Evolutionary conservation across 768 basidiomycete species (phyloP).

Genomic region (Suillus brevipes): DNA sequence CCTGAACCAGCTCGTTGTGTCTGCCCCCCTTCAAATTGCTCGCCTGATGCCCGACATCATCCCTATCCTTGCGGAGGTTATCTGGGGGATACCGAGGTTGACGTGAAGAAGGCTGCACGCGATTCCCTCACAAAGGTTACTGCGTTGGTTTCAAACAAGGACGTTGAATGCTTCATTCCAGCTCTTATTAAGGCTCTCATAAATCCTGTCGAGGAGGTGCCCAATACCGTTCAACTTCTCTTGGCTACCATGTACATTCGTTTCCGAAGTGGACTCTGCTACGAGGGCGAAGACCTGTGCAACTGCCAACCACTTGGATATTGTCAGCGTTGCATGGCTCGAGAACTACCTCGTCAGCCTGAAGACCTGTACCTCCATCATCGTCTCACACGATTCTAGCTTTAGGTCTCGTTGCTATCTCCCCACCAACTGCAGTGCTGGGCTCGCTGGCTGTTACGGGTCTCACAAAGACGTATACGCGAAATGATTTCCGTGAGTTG

Average conservation of each 20-base stretch:
- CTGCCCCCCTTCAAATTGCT: conserved; percentile 80
- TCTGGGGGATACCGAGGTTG: conserved; percentile 99
- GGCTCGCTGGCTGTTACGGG: conserved; percentile 73
- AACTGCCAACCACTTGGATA: conserved; percentile 98
- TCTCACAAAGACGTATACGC: conserved; percentile 78
- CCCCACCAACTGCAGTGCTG: conserved; percentile 68
- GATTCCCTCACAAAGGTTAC: conserved; percentile 93
- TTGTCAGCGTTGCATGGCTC: conserved; percentile 96
- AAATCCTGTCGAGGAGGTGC: conserved; percentile 99
- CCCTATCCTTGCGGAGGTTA: conserved; percentile 90
- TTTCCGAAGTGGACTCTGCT: conserved; percentile 97
- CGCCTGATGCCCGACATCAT: conserved; percentile 94
- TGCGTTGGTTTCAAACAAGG: conserved; percentile 96
- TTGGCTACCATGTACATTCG: conserved; percentile 99
- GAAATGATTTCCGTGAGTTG: conserved; percentile 81
- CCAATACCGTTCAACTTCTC: conserved; percentile 90
- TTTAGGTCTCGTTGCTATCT: conserved; percentile 74
- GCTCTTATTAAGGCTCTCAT: conserved; percentile 97
- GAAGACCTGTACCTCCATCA: conserved; percentile 93
- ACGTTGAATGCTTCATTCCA: conserved; percentile 95
- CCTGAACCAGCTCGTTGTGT: conserved; percentile 84
- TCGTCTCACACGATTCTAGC: conserved; percentile 95
- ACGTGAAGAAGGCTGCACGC: conserved; percentile 98
- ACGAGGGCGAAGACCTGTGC: conserved; percentile 99
- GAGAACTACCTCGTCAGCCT: conserved; percentile 89